Conservation (phyloP, 2,329 filamentous ascomycete genomes). For the Botrytis sinoallii region DNA sequence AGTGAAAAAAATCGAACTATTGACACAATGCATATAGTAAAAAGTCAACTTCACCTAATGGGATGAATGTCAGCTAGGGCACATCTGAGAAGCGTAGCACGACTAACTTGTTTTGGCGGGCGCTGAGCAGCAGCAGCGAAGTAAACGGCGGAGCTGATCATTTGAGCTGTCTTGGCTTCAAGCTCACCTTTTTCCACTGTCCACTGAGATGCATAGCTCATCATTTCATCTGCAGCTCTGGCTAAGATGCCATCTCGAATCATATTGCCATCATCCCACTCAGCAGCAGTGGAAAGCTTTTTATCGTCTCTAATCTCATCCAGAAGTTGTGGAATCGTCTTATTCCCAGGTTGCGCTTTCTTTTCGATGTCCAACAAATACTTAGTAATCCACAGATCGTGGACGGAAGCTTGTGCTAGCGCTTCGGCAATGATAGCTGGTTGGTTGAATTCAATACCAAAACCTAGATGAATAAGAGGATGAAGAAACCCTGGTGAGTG, state of each 20-base stretch:
- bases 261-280: slow-evolving; percentile 58
- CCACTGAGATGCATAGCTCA: slow-evolving; percentile 58
- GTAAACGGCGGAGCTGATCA: slow-evolving; percentile 63
- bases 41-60: slow-evolving; percentile 68
- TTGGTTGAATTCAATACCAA: slow-evolving; percentile 78
- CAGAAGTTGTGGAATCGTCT: slow-evolving; percentile 56
- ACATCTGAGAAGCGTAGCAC: neutral
- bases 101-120: slow-evolving; percentile 50
- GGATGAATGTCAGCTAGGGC: neutral
- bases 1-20: slow-evolving; percentile 69
- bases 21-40: slow-evolving; percentile 76
- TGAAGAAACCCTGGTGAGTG: slow-evolving; percentile 60
- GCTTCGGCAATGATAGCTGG: slow-evolving; percentile 78
- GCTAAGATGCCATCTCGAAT: slow-evolving; percentile 65
- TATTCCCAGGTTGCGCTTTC: slow-evolving; percentile 41
- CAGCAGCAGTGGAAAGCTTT: slow-evolving; percentile 53
- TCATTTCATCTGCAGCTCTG: slow-evolving; percentile 61
- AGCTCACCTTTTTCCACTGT: slow-evolving; percentile 50
- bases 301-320: slow-evolving; percentile 55
- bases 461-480: slow-evolving; percentile 81
- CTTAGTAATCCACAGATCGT: slow-evolving; percentile 51
- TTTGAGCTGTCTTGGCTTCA: slow-evolving; percentile 57
- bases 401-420: slow-evolving; percentile 73
- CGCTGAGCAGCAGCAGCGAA: slow-evolving; percentile 54
- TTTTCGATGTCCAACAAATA: slow-evolving; percentile 56